Base-by-base conservation (phyloP, 2,329 filamentous ascomycete species). In the Aspergillus clavatus region DNA sequence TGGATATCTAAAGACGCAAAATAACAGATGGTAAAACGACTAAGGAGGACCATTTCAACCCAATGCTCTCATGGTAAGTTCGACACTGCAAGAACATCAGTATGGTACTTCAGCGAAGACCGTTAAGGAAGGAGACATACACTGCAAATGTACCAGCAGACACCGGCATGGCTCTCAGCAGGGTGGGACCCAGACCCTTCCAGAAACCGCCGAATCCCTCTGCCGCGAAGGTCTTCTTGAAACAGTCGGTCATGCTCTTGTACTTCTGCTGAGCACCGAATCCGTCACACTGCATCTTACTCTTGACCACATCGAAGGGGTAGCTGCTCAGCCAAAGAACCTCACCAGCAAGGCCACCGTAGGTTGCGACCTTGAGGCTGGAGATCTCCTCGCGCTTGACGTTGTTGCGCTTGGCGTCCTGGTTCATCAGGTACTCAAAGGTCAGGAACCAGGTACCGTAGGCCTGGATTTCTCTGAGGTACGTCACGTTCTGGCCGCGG, bases 251-350 rank as follows among this genome's bases (percentile, higher is more conserved):
- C 91, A 96, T 96, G 45, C 75, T 84, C 66, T 74, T 80, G 72
- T 86, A 98, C 64, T 78, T 78, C 74, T 84, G 82, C 52, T 79
- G 72, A 4, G 63, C 68, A 2, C 87, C 89, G 64, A 96, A 93
- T 0, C 87, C 90, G 71, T 98, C 93, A 47, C 86, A 95, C 79
- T 98, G 93, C 91, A 97, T 96, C 81, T 95, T 97, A 72, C 89
- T 95, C 86, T 98, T 98, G 71, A 98, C 72, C 22, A 98, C 91
- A 71, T 98, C 93, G 54, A 98, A 86, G 18, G 93, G 93, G 72
- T 98, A 98, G 63, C 89, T 95, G 27, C 79, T 79, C 44, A 98
- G 74, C 93, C 93, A 98, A 46, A 98, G 79, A 42, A 83, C 88
- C 76, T 98, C 93, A 57, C 93, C 93, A 0, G 93, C 93, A 31